These are phyloP conservation scores for Harringtonia lauricola DNA, from an alignment of 2,329 filamentous ascomycete genomes.

Conservation along the genomic window DNA sequence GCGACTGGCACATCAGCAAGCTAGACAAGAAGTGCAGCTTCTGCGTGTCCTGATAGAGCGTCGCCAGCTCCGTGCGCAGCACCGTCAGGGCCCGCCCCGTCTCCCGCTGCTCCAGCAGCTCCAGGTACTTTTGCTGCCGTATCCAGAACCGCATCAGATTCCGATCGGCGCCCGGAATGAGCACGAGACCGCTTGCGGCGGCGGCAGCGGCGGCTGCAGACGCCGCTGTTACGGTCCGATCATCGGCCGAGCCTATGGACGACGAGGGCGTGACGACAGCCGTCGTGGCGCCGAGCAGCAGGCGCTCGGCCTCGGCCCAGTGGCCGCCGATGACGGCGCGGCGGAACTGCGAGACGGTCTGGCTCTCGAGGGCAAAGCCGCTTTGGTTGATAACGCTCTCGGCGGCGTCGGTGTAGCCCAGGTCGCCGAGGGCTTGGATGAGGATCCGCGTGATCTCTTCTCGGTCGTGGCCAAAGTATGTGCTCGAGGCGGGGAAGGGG, in stretches of 20 bases:
- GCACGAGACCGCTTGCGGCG: constrained; percentile 46
- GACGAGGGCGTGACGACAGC: constrained; percentile 10
- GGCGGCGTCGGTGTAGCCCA: constrained; percentile 76
- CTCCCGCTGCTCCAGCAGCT: constrained; percentile 70
- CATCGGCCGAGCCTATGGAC: neutral
- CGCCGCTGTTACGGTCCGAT: neutral
- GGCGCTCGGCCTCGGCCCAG: constrained; percentile 75
- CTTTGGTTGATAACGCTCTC: constrained; percentile 67
- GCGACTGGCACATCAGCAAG: constrained; percentile 76
- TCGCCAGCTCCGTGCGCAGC: constrained; percentile 79
- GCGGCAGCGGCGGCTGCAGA: neutral
- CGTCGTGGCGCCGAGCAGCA: constrained; percentile 50
- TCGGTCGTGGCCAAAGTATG: constrained; percentile 75
- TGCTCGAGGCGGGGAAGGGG: constrained; percentile 4
- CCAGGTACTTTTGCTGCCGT: constrained; percentile 88
- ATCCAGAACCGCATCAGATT: constrained; percentile 79
- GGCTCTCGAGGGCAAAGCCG: constrained; percentile 76
- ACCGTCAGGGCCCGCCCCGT: constrained; percentile 65
- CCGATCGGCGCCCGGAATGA: constrained; percentile 64
- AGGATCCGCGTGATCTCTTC: constrained; percentile 89
- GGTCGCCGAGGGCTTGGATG: constrained; percentile 79
- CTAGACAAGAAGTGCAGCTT: constrained; percentile 78
- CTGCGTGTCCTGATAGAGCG: constrained; percentile 66
- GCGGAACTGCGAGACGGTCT: constrained; percentile 76
- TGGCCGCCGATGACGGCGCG: constrained; percentile 67